A percentile compares a stretch with the other conserved stretches of the same genome.
Evolutionary conservation across 2,329 filamentous ascomycete species (phyloP).

Genomic region (Fragosphaeria purpurea): DNA sequence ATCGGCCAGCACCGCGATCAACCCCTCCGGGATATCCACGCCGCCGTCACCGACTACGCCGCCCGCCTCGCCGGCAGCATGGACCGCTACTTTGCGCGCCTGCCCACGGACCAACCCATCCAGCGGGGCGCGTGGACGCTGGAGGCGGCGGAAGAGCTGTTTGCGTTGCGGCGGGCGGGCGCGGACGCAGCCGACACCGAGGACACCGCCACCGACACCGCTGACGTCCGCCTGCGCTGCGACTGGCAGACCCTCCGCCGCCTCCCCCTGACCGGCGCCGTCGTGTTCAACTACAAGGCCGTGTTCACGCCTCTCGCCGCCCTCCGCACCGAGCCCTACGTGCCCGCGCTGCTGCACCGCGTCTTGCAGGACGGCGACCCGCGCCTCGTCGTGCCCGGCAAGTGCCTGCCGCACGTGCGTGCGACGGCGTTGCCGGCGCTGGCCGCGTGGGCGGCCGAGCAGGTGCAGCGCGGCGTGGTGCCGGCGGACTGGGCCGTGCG

Average conservation of each 20-base stretch:
- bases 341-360: conserved; percentile 60
- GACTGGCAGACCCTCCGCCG: conserved; percentile 84
- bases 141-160: conserved; percentile 65
- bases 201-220: conserved; percentile 13
- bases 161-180: conserved; percentile 18
- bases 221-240: conserved; percentile 60
- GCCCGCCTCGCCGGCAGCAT: conserved; percentile 83
- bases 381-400: conserved; percentile 43
- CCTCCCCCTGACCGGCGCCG: conserved; percentile 61
- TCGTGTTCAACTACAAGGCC: conserved; percentile 85
- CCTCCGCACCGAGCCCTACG: conserved; percentile 60
- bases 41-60: conserved; percentile 68
- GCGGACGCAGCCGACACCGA: no score
- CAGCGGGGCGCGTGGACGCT: conserved; percentile 80
- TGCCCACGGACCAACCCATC: conserved; percentile 64
- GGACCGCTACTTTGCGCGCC: conserved; percentile 65
- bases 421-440: conserved; percentile 59
- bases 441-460: conserved; percentile 53
- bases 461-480: conserved; percentile 37
- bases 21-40: conserved; percentile 61
- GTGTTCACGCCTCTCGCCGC: conserved; percentile 66
- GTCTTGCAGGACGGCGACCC: conserved; percentile 52
- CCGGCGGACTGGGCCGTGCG: conserved; percentile 50
- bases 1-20: conserved; percentile 63
- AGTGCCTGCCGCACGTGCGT: conserved; percentile 71